Conservation (phyloP, 106 monocot genomes). For the Allium fistulosum region DNA sequence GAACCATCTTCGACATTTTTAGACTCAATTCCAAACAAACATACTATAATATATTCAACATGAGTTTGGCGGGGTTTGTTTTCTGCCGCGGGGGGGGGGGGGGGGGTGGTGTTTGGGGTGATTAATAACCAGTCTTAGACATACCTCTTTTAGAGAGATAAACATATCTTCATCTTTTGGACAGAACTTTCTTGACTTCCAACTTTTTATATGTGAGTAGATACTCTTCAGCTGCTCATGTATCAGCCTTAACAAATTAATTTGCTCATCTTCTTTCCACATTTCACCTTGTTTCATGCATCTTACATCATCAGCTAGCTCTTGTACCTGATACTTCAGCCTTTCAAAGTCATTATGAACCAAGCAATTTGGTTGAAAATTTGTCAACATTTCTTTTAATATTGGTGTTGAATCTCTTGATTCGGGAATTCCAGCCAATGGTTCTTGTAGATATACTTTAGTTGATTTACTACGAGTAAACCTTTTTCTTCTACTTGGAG, state of each 20-base stretch:
- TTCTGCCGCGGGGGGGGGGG: too few species aligned
- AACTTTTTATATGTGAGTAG: constrained; percentile 8
- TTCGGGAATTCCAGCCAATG: neutral
- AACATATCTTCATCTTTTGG: constrained; percentile 13
- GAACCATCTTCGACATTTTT: too few species aligned
- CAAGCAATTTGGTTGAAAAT: constrained; percentile 1
- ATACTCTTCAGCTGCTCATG: constrained; percentile 22
- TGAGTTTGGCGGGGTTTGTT: too few species aligned
- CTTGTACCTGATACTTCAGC: constrained; percentile 20
- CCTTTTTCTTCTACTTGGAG: constrained; percentile 2
- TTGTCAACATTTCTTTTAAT: neutral
- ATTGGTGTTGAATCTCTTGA: neutral
- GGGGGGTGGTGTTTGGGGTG: too few species aligned
- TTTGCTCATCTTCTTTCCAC: constrained; percentile 15
- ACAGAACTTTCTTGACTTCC: constrained; percentile 3
- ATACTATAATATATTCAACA: too few species aligned
- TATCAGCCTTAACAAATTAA: constrained; percentile 21
- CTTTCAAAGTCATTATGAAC: constrained; percentile 13
- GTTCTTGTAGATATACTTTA: too few species aligned
- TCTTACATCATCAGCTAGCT: constrained; percentile 26
- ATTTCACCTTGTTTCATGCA: constrained; percentile 15
- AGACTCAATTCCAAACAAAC: too few species aligned
- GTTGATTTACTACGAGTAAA: too few species aligned
- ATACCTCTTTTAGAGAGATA: constrained; percentile 27
- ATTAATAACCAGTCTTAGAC: neutral